Conservation (phyloP, 2,329 filamentous ascomycete genomes). For the Ceratocystis colombiana region DNA sequence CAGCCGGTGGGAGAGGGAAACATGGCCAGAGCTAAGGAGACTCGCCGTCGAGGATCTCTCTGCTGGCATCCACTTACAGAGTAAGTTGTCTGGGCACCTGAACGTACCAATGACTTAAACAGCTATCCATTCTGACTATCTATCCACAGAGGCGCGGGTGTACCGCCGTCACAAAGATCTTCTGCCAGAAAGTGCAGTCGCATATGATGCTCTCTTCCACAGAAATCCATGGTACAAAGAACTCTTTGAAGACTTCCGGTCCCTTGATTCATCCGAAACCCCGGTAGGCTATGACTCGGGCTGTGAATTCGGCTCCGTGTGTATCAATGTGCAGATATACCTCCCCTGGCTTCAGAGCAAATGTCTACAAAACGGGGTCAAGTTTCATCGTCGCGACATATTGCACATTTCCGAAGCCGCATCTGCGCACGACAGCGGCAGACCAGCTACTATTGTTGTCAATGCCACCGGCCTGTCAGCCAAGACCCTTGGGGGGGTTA, state of each 20-base stretch:
- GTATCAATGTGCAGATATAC: conserved; percentile 84
- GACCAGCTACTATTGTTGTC: conserved; percentile 47
- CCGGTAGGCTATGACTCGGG: conserved; percentile 58
- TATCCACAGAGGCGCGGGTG: conserved; percentile 38
- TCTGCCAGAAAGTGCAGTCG: conserved; percentile 28
- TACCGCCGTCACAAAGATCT: conserved; percentile 54
- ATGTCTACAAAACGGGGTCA: conserved; percentile 62
- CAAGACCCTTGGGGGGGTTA: conserved; percentile 67
- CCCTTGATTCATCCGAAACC: conserved; percentile 49
- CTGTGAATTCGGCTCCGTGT: conserved; percentile 70
- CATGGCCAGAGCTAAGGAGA: conserved; percentile 53
- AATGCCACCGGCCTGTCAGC: conserved; percentile 79
- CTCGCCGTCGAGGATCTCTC: conserved; percentile 58
- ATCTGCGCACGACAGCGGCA: conserved; percentile 7
- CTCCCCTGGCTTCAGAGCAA: conserved; percentile 75
- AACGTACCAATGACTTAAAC: background rate
- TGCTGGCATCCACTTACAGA: conserved; percentile 70
- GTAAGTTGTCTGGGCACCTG: conserved; percentile 34
- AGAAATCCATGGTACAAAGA: conserved; percentile 65
- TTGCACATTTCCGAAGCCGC: conserved; percentile 62
- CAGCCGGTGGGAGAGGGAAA: conserved; percentile 51
- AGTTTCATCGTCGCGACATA: conserved; percentile 53
- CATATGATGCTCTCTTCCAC: conserved; percentile 56
- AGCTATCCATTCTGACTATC: background rate
- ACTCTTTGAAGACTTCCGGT: conserved; percentile 59